Percentiles rank a stretch among this genome's conserved stretches.
Evolutionary conservation across 2,329 filamentous ascomycete species (phyloP).

Genomic region (Aspergillus ustus): DNA sequence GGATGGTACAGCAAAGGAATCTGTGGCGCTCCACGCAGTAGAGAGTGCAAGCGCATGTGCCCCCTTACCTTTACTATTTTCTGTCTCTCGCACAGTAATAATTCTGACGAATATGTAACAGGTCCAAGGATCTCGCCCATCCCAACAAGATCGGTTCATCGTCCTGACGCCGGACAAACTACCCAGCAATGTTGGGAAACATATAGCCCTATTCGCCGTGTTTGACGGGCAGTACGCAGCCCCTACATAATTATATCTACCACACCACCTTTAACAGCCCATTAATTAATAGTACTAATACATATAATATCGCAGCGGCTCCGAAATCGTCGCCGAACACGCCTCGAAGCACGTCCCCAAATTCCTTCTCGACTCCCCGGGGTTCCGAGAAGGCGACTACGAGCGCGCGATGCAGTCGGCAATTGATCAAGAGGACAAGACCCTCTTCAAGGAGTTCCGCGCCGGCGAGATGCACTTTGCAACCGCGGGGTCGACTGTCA

Average conservation of each 20-base stretch:
- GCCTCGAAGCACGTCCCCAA: conserved; percentile 2
- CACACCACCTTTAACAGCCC: too few species aligned
- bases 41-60: background rate
- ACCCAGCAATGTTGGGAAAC: background rate
- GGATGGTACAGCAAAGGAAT: background rate
- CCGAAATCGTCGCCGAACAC: conserved; percentile 6
- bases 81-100: too few species aligned
- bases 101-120: background rate
- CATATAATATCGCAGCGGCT: conserved; percentile 2
- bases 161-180: conserved; percentile 2
- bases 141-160: conserved; percentile 15
- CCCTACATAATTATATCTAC: too few species aligned
- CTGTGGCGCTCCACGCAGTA: background rate
- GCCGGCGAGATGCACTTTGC: conserved; percentile 12
- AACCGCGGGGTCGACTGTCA: conserved; percentile 11
- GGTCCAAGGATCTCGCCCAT: conserved; percentile 14
- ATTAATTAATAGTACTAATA: background rate
- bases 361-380: background rate
- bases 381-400: background rate
- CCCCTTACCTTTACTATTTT: too few species aligned
- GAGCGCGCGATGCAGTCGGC: conserved; percentile 13
- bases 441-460: conserved; percentile 7
- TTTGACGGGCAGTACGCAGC: conserved; percentile 17
- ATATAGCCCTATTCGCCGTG: conserved; percentile 12
- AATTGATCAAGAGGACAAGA: conserved; percentile 7